Conservation (phyloP, 2,329 filamentous ascomycete genomes). For the Ceratocystis albifundus region DNA sequence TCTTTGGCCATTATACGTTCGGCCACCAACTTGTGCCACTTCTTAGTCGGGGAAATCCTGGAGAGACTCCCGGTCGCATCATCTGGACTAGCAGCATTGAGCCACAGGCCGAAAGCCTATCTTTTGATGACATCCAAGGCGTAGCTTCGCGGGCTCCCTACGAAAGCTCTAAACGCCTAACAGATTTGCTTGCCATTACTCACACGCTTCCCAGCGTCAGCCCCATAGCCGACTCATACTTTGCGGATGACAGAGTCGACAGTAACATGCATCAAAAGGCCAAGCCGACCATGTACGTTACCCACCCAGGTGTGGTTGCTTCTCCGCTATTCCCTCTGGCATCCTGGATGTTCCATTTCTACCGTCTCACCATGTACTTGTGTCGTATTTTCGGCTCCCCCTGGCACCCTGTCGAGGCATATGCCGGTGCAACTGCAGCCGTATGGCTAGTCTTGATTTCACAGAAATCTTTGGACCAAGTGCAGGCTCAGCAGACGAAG, state of each 20-base stretch:
- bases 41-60: slow-evolving; percentile 40
- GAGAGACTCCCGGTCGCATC: slow-evolving; percentile 48
- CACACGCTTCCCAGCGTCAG: slow-evolving; percentile 51
- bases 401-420: slow-evolving; percentile 72
- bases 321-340: slow-evolving; percentile 70
- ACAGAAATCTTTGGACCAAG: slow-evolving; percentile 48
- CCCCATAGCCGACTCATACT: slow-evolving; percentile 30
- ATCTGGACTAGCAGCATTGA: slow-evolving; percentile 85
- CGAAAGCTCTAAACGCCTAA: slow-evolving; percentile 77
- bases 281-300: slow-evolving; percentile 57
- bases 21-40: slow-evolving; percentile 68
- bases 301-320: slow-evolving; percentile 77
- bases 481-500: slow-evolving; percentile 50
- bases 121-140: slow-evolving; percentile 64
- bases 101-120: slow-evolving; percentile 43
- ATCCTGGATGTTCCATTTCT: slow-evolving; percentile 56
- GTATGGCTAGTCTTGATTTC: slow-evolving; percentile 66
- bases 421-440: slow-evolving; percentile 63
- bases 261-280: slow-evolving; percentile 23
- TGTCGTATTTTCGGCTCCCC: slow-evolving; percentile 70
- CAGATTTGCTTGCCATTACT: slow-evolving; percentile 71
- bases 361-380: slow-evolving; percentile 56
- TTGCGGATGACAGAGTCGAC: slow-evolving; percentile 13
- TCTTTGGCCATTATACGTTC: slow-evolving; percentile 91
- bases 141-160: slow-evolving; percentile 55